phyloP scores from a whole-genome alignment of 2,329 filamentous ascomycete species.

The Berkeleyomyces basicola region DNA sequence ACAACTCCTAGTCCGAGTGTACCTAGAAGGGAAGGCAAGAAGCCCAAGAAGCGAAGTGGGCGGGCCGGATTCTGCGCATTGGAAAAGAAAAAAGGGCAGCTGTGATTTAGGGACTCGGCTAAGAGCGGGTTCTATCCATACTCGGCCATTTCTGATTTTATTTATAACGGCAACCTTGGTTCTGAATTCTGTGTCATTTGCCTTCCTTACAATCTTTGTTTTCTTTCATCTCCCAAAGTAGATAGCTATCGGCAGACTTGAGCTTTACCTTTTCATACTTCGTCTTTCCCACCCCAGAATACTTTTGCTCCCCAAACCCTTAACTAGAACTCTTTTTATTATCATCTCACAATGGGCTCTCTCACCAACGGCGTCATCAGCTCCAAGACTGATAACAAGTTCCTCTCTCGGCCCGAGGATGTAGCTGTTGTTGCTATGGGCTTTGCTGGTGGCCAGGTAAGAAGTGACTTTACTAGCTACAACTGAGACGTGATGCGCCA shows the following conservation, averaged over 20 bases:
- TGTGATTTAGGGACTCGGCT: slow-evolving; percentile 7
- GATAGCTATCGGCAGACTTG: slow-evolving; percentile 12
- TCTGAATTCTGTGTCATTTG: background rate
- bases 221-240: slow-evolving; percentile 9
- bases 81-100: slow-evolving; percentile 13
- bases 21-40: background rate
- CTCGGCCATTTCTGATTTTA: background rate
- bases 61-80: background rate
- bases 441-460: slow-evolving; percentile 90
- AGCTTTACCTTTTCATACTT: background rate
- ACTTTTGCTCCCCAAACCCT: background rate
- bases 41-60: background rate
- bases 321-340: background rate
- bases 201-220: slow-evolving; percentile 5
- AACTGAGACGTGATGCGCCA: background rate
- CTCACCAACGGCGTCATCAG: slow-evolving; percentile 29
- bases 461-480: slow-evolving; percentile 16
- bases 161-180: slow-evolving; percentile 4
- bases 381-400: slow-evolving; percentile 46
- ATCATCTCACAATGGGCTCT: slow-evolving; percentile 6
- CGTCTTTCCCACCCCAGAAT: background rate
- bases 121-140: slow-evolving; percentile 3
- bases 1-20: slow-evolving; percentile 1
- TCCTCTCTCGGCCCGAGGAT: slow-evolving; percentile 63
- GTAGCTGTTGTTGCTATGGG: slow-evolving; percentile 87